Evolutionary conservation across 2,329 filamentous ascomycete genomes (phyloP), one percentile per base, ranked within the genome.

Genomic region (Botrytis pseudocinerea): DNA sequence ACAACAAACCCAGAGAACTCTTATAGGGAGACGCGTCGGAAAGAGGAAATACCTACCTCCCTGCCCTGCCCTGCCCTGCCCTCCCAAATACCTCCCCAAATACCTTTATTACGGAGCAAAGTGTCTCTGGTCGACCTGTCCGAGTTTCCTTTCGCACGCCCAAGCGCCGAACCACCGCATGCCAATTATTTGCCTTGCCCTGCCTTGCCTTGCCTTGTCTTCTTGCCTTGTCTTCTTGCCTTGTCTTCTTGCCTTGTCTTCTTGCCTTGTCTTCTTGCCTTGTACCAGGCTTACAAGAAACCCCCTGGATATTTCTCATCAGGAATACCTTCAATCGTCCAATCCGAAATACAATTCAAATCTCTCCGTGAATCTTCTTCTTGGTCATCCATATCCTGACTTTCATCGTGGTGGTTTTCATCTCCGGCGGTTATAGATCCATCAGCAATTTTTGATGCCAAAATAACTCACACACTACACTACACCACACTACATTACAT

Each of bases 291-390:
- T 63, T 71, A 35, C 28, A 25, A 54, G n/a, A 71, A 66, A 72
- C 46, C 70, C 63, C 63, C 70, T 72, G 42, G 70, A 72, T 71
- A 25, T 59, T 72, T 63, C 71, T 73, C 66, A 46, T n/a, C 12
- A n/a, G 71, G 66, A 70, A 73, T 73, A 70, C 64, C 66, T 70
- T 73, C 71, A 73, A 35, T 66, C 68, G 28, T 70, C 48, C 59
- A 42, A 64, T 20, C 66, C 63, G 61, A 51, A 61, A 48, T 51
- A 32, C n/a, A 32, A 69, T 54, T 60, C 54, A 70, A 51, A 69
- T 72, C 48, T 61, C 32, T 38, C 51, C 32, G 28, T 68, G 48
- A 59, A 60, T 48, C 35, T 70, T 42, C 35, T 51, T 22, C 28
- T 32, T 25, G 40, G 48, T 59, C 61, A 46, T 25, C 46, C 61